A percentile compares a stretch with the other conserved stretches of the same genome.
These are phyloP conservation scores for Lepidopterella palustris DNA, from an alignment of 495 filamentous ascomycete genomes.

Conservation along the genomic window DNA sequence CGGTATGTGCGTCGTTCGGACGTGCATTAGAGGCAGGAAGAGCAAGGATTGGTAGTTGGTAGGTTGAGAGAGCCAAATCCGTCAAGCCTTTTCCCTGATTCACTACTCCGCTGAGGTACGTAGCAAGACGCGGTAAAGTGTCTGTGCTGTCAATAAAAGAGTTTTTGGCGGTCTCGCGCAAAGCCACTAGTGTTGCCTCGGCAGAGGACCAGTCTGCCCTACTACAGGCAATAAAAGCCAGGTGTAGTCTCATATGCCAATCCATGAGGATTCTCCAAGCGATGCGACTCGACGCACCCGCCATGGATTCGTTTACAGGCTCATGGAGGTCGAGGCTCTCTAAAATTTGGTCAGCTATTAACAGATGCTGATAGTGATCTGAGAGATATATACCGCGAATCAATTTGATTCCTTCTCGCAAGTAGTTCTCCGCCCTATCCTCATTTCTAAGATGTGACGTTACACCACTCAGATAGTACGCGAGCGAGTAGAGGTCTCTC, in stretches of 20 bases:
- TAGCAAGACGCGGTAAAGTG: conserved; percentile 41
- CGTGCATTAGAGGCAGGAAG: conserved; percentile 41
- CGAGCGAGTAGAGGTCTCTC: conserved; percentile 63
- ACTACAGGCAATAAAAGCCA: conserved; percentile 52
- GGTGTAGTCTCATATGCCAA: conserved; percentile 53
- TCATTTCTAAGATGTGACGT: conserved; percentile 59
- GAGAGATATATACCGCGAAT: conserved; percentile 41
- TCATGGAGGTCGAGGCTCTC: conserved; percentile 11
- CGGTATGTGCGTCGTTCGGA: conserved; percentile 50
- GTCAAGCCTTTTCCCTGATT: conserved; percentile 73
- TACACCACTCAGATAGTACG: conserved; percentile 65
- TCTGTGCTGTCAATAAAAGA: conserved; percentile 40
- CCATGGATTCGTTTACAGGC: conserved; percentile 44
- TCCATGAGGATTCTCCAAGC: conserved; percentile 49
- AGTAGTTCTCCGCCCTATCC: conserved; percentile 58
- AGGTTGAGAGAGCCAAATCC: conserved; percentile 57
- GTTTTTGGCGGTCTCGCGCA: conserved; percentile 34
- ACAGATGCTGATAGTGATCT: neutral
- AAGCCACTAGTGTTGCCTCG: conserved; percentile 39
- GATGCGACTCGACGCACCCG: conserved; percentile 37
- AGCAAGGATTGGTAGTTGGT: conserved; percentile 52
- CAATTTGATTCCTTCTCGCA: conserved; percentile 57
- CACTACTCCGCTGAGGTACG: conserved; percentile 70
- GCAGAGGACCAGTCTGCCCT: conserved; percentile 60
- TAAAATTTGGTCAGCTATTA: conserved; percentile 38